These are phyloP conservation scores for Colletotrichum eremochloae DNA, from an alignment of 2,329 filamentous ascomycete genomes.

Conservation along the genomic window DNA sequence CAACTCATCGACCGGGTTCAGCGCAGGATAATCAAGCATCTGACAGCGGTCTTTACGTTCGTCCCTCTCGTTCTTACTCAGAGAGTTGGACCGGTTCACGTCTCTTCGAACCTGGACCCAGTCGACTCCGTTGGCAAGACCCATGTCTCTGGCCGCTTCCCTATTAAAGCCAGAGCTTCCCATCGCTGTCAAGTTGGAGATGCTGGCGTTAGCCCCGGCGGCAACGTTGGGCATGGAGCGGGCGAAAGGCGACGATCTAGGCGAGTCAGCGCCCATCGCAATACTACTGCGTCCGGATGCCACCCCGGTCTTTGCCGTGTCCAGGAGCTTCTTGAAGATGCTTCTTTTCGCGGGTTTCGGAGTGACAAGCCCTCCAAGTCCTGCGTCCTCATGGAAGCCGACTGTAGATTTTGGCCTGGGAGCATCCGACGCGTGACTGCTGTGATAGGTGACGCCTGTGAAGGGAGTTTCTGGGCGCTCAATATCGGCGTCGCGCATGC, in stretches of 20 bases:
- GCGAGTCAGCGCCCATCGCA: constrained; percentile 67
- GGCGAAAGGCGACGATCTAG: constrained; percentile 58
- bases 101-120: constrained; percentile 99
- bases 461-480: constrained; percentile 74
- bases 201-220: constrained; percentile 61
- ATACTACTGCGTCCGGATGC: constrained; percentile 91
- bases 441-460: constrained; percentile 90
- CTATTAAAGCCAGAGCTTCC: constrained; percentile 55
- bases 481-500: constrained; percentile 67
- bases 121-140: constrained; percentile 74
- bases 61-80: constrained; percentile 87
- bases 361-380: constrained; percentile 81
- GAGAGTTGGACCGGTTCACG: constrained; percentile 93
- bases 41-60: constrained; percentile 92
- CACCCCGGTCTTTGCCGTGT: constrained; percentile 93
- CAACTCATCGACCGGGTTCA: constrained; percentile 91
- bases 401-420: constrained; percentile 75
- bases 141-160: constrained; percentile 78
- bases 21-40: constrained; percentile 91
- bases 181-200: constrained; percentile 49
- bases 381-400: constrained; percentile 75
- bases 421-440: constrained; percentile 80
- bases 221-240: constrained; percentile 57
- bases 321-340: constrained; percentile 96
- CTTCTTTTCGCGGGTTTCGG: constrained; percentile 87